These are phyloP conservation scores for Saturnispora silvae DNA, from an alignment of 805 yeast species.

Conservation along the genomic window DNA sequence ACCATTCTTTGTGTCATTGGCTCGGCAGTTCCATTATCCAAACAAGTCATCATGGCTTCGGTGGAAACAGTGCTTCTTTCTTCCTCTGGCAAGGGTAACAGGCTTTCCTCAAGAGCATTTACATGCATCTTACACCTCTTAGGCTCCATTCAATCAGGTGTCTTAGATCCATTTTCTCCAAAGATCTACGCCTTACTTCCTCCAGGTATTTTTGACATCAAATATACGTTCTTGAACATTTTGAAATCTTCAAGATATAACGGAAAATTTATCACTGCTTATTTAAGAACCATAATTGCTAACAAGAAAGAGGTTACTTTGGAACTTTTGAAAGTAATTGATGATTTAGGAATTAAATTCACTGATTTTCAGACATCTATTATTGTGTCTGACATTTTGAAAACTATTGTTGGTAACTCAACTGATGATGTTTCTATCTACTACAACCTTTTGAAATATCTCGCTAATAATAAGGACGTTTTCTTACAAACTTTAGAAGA, in stretches of 20 bases:
- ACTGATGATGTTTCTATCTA: slow-evolving; percentile 18
- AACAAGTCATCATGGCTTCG: slow-evolving; percentile 48
- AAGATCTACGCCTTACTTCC: slow-evolving; percentile 18
- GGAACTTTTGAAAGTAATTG: slow-evolving; percentile 6
- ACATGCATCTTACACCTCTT: slow-evolving; percentile 37
- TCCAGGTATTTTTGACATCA: slow-evolving; percentile 12
- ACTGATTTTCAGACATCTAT: slow-evolving; percentile 16
- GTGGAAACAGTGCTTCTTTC: slow-evolving; percentile 40
- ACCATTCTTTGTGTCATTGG: slow-evolving; percentile 71
- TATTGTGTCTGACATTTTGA: slow-evolving; percentile 17
- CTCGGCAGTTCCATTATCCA: slow-evolving; percentile 57
- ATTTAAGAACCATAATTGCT: slow-evolving; percentile 20
- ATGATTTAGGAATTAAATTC: slow-evolving; percentile 12
- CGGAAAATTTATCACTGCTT: slow-evolving; percentile 21
- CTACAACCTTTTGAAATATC: slow-evolving; percentile 26
- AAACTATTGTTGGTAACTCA: slow-evolving; percentile 9
- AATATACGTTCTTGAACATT: slow-evolving; percentile 15
- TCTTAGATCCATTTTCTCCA: slow-evolving; percentile 21
- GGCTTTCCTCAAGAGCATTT: slow-evolving; percentile 30
- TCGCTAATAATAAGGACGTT: slow-evolving; percentile 30
- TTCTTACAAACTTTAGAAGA: slow-evolving; percentile 31
- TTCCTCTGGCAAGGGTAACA: slow-evolving; percentile 13
- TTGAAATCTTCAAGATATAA: slow-evolving; percentile 13
- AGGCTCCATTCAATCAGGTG: slow-evolving; percentile 33
- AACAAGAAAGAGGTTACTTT: slow-evolving; percentile 10